Evolutionary conservation across 768 basidiomycete species (phyloP).

Genomic region (Phanerochaete carnosa): DNA sequence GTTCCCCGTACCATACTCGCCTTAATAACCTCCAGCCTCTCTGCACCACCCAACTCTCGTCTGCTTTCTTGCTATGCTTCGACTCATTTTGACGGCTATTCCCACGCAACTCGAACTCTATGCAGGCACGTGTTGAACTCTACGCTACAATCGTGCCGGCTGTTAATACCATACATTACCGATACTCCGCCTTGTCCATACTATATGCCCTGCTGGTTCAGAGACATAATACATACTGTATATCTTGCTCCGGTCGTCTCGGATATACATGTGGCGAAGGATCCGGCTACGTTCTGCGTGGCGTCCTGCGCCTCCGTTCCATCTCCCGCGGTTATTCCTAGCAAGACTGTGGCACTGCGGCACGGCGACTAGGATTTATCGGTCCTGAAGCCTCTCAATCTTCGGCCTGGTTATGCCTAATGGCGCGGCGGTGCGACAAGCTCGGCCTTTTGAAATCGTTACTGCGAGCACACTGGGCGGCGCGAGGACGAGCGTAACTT

Average conservation of each 20-base stretch:
- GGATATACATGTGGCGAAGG: neutral
- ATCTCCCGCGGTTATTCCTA: neutral
- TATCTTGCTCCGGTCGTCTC: neutral
- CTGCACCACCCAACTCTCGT: neutral
- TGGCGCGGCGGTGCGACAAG: too few relatives aligned
- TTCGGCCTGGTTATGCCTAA: neutral
- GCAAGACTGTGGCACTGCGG: neutral
- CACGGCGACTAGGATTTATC: too few relatives aligned
- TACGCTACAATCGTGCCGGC: neutral
- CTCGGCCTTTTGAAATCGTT: too few relatives aligned
- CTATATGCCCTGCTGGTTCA: constrained; percentile 1
- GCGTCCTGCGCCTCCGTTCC: neutral
- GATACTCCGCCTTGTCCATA: neutral
- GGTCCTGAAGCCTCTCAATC: too few relatives aligned
- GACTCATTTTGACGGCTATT: neutral
- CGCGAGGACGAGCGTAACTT: too few relatives aligned
- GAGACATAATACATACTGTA: neutral
- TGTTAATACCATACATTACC: constrained; percentile 2
- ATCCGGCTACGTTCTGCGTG: neutral
- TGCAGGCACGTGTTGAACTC: neutral
- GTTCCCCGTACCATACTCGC: neutral
- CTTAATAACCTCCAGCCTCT: neutral
- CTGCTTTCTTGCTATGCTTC: neutral
- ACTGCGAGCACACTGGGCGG: too few relatives aligned
- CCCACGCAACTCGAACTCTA: neutral